Base-by-base conservation (phyloP, 352 stramenopile species). In the Globisporangium spinosum region DNA sequence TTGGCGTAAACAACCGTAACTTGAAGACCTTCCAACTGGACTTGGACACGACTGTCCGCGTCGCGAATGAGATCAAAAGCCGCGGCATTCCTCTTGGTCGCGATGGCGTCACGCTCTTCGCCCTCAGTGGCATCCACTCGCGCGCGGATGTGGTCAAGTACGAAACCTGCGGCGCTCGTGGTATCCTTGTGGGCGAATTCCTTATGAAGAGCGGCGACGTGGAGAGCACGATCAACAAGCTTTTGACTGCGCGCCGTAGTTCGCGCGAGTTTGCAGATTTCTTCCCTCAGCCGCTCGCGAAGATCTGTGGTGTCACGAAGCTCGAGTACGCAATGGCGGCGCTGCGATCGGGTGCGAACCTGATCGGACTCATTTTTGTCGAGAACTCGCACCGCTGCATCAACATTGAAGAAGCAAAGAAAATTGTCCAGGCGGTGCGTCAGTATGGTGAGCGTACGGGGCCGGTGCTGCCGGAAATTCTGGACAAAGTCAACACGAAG, bases 1-100 rank as follows among this genome's bases (percentile, higher is more conserved):
- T 99, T 74, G 98, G 98, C 25, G 97, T 99, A 9, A 99, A 99
- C 77, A 99, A 99, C 87, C 93, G 98, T 49, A 98, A 99, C 76
- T 78, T 99, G 43, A 97, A 98, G 71, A 99, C 96, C 27, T 99
- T 99, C 73, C 95, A 99, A 78, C 86, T 99, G 62, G 97, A 99
- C 75, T 83, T 99, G 71, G 84, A 91, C 70, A 98, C 92, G 34
- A 99, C 97, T 0, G 89, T 97, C 43, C 88, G 93, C 58, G 86
- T 98, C 40, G 90, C 94, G 13, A 78, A 93, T 6, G 82, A 86
- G 22, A 89, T 98, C 65, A 86, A 74, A 20, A 76, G 80, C 64
- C 79, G 86, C 32, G 79, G 79, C 17, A 85, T 97, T 20, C 70
- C 70, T 6, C 87, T 97, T 35, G 85, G 87, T 57, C 79, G 68